Evolutionary conservation across 2,329 filamentous ascomycete genomes (phyloP).

Genomic region (Lachnellula hyalina): DNA sequence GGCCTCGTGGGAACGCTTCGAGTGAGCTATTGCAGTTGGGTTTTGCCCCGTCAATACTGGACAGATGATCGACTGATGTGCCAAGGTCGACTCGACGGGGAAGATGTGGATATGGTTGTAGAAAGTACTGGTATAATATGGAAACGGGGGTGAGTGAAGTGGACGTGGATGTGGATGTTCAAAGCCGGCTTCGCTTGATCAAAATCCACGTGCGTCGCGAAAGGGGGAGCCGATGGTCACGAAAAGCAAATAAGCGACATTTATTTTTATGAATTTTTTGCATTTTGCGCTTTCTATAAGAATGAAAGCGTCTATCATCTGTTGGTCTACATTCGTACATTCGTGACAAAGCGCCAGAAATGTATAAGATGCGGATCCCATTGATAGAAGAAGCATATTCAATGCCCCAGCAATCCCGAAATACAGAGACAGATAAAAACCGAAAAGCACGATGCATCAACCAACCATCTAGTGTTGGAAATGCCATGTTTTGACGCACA

Average conservation of each 20-base stretch:
- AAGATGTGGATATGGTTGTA: no score
- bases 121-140: not conserved
- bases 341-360: slow-evolving; percentile 12
- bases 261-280: slow-evolving; percentile 17
- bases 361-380: slow-evolving; percentile 20
- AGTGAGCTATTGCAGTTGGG: not conserved
- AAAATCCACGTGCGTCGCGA: not conserved
- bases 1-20: not conserved
- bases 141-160: not conserved
- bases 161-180: not conserved
- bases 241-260: no score
- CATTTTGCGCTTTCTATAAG: slow-evolving; percentile 25
- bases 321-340: slow-evolving; percentile 18
- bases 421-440: slow-evolving; percentile 28
- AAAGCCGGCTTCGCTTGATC: not conserved
- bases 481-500: slow-evolving; percentile 27
- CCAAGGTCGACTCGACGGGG: not conserved
- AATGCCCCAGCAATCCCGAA: slow-evolving; percentile 28
- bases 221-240: not conserved
- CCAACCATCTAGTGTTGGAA: slow-evolving; percentile 30
- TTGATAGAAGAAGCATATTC: slow-evolving; percentile 20
- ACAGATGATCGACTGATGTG: not conserved
- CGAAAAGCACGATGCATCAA: slow-evolving; percentile 27
- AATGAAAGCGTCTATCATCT: slow-evolving; percentile 20
- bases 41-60: not conserved